These are phyloP conservation scores for Stagonosporopsis rhizophila DNA, from an alignment of 2,329 filamentous ascomycete species.

Conservation along the genomic window DNA sequence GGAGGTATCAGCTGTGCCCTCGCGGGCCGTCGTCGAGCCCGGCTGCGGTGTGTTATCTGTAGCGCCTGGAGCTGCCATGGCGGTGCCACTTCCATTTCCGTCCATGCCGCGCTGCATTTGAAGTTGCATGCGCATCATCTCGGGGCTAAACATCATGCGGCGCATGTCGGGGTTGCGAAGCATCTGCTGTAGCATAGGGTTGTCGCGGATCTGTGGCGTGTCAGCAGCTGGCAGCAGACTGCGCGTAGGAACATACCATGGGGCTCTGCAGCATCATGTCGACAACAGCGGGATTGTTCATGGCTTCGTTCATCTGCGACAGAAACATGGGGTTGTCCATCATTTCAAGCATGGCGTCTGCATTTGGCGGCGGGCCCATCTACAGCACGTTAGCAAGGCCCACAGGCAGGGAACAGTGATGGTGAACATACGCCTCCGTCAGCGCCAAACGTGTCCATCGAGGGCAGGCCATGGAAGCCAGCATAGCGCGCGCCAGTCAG, in stretches of 20 bases:
- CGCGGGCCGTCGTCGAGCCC: conserved; percentile 47
- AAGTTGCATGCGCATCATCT: conserved; percentile 80
- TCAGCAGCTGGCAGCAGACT: conserved; percentile 18
- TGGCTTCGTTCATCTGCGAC: conserved; percentile 89
- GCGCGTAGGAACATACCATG: conserved; percentile 55
- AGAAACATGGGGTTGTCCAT: conserved; percentile 87
- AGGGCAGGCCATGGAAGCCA: conserved; percentile 87
- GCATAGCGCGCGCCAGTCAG: conserved; percentile 94
- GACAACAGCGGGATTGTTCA: conserved; percentile 93
- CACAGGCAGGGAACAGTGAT: too few relatives aligned
- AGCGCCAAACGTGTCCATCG: conserved; percentile 86
- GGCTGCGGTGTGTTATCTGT: conserved; percentile 78
- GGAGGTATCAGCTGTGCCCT: background rate
- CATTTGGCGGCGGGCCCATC: conserved; percentile 88
- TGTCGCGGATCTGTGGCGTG: conserved; percentile 70
- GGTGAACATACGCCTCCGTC: conserved; percentile 83
- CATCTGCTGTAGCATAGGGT: conserved; percentile 86
- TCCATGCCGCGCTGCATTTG: conserved; percentile 76
- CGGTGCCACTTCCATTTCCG: conserved; percentile 55
- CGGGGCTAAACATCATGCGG: conserved; percentile 90
- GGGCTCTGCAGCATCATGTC: conserved; percentile 73
- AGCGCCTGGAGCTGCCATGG: conserved; percentile 84
- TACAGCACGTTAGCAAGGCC: conserved; percentile 50
- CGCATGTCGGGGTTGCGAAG: conserved; percentile 88
- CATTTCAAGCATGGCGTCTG: conserved; percentile 83